Conservation (phyloP, 1,284 basidiomycete genomes). For the Mycosarcoma maydis region DNA sequence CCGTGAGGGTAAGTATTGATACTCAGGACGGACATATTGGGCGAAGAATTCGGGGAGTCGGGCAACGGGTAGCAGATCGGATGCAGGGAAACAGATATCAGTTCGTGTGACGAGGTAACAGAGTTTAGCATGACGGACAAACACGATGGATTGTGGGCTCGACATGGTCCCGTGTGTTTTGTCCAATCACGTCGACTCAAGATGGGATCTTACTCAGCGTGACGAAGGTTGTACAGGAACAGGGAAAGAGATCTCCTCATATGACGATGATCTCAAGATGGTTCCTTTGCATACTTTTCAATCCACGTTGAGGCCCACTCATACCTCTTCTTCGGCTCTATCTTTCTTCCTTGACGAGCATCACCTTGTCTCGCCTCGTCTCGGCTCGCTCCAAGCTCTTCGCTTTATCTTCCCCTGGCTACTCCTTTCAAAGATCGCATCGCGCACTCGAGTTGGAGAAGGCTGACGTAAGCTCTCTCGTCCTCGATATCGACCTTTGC, state of each 20-base stretch:
- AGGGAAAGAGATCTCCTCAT: no score
- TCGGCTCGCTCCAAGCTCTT: neutral
- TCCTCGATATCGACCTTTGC: slow-evolving; percentile 43
- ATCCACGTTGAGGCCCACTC: no score
- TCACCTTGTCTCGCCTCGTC: neutral
- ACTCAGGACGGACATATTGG: no score
- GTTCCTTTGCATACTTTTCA: neutral
- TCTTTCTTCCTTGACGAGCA: neutral
- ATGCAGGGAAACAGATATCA: neutral
- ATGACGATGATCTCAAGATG: neutral
- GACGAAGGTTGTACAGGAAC: no score
- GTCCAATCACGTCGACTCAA: no score
- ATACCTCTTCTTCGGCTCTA: no score
- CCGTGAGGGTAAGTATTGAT: slow-evolving; percentile 67
- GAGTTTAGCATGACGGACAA: neutral
- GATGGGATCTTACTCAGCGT: no score
- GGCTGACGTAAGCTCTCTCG: slow-evolving; percentile 51
- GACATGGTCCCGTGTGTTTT: no score
- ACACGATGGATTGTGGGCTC: no score
- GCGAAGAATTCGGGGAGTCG: neutral
- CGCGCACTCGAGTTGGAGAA: slow-evolving; percentile 48
- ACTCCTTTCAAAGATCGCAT: slow-evolving; percentile 20
- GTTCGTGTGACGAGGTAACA: neutral
- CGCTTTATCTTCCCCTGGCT: neutral
- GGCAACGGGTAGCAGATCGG: neutral